A percentile compares a stretch with the other conserved stretches of the same genome.
These are phyloP conservation scores for Coniochaeta hoffmannii DNA, from an alignment of 2,329 filamentous ascomycete genomes.

Conservation along the genomic window DNA sequence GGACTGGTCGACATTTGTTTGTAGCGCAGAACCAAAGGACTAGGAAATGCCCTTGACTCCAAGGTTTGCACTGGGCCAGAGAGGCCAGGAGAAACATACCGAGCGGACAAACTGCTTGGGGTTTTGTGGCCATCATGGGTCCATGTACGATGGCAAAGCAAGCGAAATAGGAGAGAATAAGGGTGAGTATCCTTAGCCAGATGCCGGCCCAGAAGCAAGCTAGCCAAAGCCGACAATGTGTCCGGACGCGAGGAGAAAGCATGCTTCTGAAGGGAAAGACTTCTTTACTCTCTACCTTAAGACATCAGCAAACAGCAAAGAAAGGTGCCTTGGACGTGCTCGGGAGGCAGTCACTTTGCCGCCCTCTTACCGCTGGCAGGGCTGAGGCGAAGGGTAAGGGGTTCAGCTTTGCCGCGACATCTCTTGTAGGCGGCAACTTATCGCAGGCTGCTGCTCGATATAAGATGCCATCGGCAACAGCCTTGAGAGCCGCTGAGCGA, in stretches of 20 bases:
- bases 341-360: not conserved
- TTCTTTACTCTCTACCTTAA: not conserved
- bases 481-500: not conserved
- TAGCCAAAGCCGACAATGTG: not conserved
- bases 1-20: too few species aligned
- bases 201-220: too few species aligned
- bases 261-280: not conserved
- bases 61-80: too few species aligned
- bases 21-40: too few species aligned
- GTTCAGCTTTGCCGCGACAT: not conserved
- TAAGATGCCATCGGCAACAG: not conserved
- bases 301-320: not conserved
- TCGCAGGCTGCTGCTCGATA: not conserved
- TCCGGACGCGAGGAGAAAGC: not conserved
- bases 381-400: not conserved
- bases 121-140: too few species aligned
- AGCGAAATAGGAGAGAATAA: too few species aligned
- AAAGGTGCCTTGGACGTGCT: not conserved
- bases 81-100: too few species aligned
- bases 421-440: not conserved
- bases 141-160: too few species aligned
- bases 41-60: too few species aligned
- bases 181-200: too few species aligned
- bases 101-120: too few species aligned
- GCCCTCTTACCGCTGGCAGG: not conserved